phyloP scores from a whole-genome alignment of 1,284 basidiomycete genomes.

The Microbotryum saponariae region DNA sequence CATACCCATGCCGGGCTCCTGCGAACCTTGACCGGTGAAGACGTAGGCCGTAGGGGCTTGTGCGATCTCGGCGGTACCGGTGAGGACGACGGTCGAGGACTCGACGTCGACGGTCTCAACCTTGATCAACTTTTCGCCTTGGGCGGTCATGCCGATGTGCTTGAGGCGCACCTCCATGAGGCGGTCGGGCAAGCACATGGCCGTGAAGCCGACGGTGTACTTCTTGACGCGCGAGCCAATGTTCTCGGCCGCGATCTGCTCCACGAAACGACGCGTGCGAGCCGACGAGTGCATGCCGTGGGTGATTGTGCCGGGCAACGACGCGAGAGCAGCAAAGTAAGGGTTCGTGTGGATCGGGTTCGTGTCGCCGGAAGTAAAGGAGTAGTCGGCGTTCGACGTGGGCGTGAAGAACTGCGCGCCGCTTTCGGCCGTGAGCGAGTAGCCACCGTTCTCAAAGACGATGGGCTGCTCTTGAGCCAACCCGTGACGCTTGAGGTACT shows the following conservation, averaged over 20 bases:
- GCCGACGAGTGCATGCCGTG: conserved; percentile 97
- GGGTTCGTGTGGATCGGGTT: conserved; percentile 89
- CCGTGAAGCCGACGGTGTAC: conserved; percentile 86
- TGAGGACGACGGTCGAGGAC: conserved; percentile 79
- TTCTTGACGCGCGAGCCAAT: conserved; percentile 82
- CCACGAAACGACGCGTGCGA: conserved; percentile 84
- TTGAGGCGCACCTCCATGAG: conserved; percentile 79
- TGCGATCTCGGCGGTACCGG: conserved; percentile 84
- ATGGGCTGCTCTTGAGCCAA: conserved; percentile 64
- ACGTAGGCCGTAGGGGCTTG: conserved; percentile 92
- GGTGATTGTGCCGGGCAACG: conserved; percentile 91
- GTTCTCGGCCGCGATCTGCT: conserved; percentile 88
- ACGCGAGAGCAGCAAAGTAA: conserved; percentile 91
- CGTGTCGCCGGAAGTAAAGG: conserved; percentile 91
- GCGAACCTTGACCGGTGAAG: conserved; percentile 97
- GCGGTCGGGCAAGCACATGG: conserved; percentile 95
- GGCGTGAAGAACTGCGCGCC: conserved; percentile 47
- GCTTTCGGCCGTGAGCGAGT: conserved; percentile 56
- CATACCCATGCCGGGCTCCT: conserved; percentile 99
- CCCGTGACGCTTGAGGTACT: conserved; percentile 88
- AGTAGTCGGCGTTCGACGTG: conserved; percentile 87
- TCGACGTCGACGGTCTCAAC: conserved; percentile 74
- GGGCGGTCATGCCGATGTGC: conserved; percentile 76
- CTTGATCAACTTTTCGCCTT: conserved; percentile 85
- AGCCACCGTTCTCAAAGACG: conserved; percentile 76